Evolutionary conservation across 495 filamentous ascomycete genomes (phyloP).

Genomic region (Xylaria bambusicola): DNA sequence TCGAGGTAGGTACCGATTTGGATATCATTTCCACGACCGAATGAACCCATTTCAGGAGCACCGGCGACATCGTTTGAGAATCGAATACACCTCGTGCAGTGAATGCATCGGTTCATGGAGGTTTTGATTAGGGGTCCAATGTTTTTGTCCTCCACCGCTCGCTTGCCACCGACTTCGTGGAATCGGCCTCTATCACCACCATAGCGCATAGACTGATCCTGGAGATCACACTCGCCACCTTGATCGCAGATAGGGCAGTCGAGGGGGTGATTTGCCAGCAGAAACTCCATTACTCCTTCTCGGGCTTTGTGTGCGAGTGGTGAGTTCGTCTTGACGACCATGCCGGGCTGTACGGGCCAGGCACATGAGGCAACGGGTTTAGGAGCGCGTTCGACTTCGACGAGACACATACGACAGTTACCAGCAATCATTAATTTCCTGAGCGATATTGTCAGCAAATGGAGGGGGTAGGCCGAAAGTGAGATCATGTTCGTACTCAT

Average conservation of each 20-base stretch:
- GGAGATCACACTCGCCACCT: constrained; percentile 96
- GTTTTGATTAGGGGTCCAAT: constrained; percentile 98
- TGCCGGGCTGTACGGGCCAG: constrained; percentile 97
- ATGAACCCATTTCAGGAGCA: constrained; percentile 90
- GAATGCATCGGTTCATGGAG: constrained; percentile 99
- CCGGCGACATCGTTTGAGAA: constrained; percentile 98
- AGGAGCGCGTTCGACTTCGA: constrained; percentile 92
- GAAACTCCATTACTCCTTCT: constrained; percentile 98
- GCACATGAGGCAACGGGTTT: constrained; percentile 98
- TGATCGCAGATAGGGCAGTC: constrained; percentile 99
- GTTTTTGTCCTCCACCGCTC: constrained; percentile 98
- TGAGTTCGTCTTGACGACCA: constrained; percentile 98
- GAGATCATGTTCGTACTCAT: constrained; percentile 66
- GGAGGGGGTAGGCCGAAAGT: constrained; percentile 24
- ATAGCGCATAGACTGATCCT: constrained; percentile 99
- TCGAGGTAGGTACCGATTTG: constrained; percentile 98
- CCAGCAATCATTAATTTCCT: constrained; percentile 98
- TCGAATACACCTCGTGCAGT: constrained; percentile 95
- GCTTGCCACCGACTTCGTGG: constrained; percentile 92
- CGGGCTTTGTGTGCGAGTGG: constrained; percentile 94
- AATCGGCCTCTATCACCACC: constrained; percentile 94
- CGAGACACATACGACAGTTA: constrained; percentile 99
- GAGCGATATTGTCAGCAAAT: constrained; percentile 36
- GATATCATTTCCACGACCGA: constrained; percentile 92
- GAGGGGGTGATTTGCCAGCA: constrained; percentile 94